A percentile compares a stretch with the other conserved stretches of the same genome.
Conservation (phyloP, 2,329 filamentous ascomycete species). For the Penicillium sp. region DNA sequence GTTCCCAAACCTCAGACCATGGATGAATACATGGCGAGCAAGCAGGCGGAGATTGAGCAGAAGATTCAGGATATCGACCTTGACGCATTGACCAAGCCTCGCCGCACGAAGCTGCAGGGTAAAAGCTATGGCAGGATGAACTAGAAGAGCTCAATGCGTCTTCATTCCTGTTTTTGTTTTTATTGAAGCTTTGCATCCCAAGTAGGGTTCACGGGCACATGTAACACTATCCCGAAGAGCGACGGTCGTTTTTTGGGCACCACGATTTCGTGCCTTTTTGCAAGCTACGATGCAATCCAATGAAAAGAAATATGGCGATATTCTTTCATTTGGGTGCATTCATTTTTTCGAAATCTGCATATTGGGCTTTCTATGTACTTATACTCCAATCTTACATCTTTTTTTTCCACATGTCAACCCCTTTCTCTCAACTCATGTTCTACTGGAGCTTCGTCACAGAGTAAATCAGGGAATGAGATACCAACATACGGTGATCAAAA, state of each 20-base stretch:
- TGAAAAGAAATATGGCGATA: conserved; percentile 5
- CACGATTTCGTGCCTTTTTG: conserved; percentile 8
- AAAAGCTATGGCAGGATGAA: conserved; percentile 1
- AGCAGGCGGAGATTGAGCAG: conserved; percentile 41
- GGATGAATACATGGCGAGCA: conserved; percentile 48
- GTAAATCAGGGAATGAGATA: neutral
- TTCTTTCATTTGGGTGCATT: conserved; percentile 8
- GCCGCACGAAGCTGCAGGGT: conserved; percentile 11
- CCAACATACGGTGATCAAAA: neutral
- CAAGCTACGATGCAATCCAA: conserved; percentile 1
- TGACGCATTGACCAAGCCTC: conserved; percentile 36
- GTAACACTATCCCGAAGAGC: conserved; percentile 13
- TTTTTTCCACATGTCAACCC: conserved; percentile 2
- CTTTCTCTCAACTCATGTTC: neutral
- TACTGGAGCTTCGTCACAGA: neutral
- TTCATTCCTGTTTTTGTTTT: neutral
- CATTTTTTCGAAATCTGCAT: conserved; percentile 23
- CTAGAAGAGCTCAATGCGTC: conserved; percentile 11
- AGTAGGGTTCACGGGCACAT: conserved; percentile 2
- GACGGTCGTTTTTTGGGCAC: conserved; percentile 13
- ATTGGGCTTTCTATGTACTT: conserved; percentile 36
- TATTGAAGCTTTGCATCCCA: neutral
- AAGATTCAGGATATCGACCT: conserved; percentile 41
- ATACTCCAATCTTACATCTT: conserved; percentile 33
- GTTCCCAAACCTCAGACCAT: conserved; percentile 55